Evolutionary conservation across 2,329 filamentous ascomycete species (phyloP).

Genomic region (Diaporthe sp.): DNA sequence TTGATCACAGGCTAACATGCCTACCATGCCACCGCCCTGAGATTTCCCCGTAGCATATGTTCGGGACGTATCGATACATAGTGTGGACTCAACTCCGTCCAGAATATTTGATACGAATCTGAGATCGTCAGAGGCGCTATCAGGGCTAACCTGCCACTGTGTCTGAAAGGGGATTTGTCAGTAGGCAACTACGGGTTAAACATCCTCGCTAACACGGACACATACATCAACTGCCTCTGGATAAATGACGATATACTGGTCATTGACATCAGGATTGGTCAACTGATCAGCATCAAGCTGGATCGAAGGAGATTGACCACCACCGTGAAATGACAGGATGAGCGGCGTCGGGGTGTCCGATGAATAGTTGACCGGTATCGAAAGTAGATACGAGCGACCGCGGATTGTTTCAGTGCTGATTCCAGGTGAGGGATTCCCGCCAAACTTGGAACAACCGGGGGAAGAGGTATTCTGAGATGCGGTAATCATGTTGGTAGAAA

Average conservation of each 20-base stretch:
- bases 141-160: slow-evolving; percentile 6
- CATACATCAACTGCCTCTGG: slow-evolving; percentile 4
- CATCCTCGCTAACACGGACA: neutral
- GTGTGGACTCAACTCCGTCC: neutral
- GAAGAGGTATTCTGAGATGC: neutral
- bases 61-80: neutral
- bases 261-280: neutral
- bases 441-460: neutral
- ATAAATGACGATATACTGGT: neutral
- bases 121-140: slow-evolving; percentile 4
- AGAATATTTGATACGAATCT: neutral
- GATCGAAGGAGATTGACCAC: slow-evolving; percentile 9
- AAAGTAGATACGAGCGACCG: slow-evolving; percentile 10
- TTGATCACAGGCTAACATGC: neutral
- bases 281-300: slow-evolving; percentile 1
- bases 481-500: neutral
- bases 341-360: slow-evolving; percentile 1
- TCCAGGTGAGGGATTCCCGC: neutral
- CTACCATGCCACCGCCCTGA: slow-evolving; percentile 6
- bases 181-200: neutral
- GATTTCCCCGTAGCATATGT: neutral
- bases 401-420: neutral
- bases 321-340: slow-evolving; percentile 13
- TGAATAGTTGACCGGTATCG: neutral
- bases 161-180: neutral